These are phyloP conservation scores for Bipolaris oryzae DNA, from an alignment of 2,329 filamentous ascomycete species.

Conservation along the genomic window DNA sequence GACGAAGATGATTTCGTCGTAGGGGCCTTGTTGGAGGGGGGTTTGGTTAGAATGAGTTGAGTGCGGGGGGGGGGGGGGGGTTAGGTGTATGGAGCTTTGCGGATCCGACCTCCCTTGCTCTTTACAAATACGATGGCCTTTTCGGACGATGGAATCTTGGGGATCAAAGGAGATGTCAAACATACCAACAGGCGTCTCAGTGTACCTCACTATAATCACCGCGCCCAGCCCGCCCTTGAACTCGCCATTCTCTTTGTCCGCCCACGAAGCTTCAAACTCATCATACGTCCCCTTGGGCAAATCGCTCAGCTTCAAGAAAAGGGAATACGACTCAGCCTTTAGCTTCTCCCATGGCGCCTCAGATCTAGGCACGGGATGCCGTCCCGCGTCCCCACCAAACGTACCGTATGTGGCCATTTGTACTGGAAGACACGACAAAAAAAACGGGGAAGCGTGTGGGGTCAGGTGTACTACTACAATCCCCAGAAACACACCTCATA, in stretches of 20 bases:
- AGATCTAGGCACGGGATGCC: constrained; percentile 30
- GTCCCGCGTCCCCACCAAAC: background rate
- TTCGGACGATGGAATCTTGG: too few relatives aligned
- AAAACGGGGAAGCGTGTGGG: background rate
- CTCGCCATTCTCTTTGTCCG: constrained; percentile 18
- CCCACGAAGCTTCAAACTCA: constrained; percentile 29
- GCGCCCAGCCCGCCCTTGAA: constrained; percentile 38
- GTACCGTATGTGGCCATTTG: background rate
- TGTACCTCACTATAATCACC: constrained; percentile 40
- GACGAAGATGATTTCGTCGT: constrained; percentile 43
- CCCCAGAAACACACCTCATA: too few relatives aligned
- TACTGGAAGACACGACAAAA: background rate
- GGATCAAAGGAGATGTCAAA: constrained; percentile 4
- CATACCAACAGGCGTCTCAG: constrained; percentile 41
- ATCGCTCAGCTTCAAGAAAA: constrained; percentile 30
- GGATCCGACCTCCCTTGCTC: too few relatives aligned
- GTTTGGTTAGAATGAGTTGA: constrained; percentile 4
- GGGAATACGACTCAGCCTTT: constrained; percentile 33
- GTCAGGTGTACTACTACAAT: too few relatives aligned
- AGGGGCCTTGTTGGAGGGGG: constrained; percentile 27
- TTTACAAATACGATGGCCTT: too few relatives aligned
- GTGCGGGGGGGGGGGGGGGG: too few relatives aligned
- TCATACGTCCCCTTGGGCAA: constrained; percentile 38
- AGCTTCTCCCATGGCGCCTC: constrained; percentile 37
- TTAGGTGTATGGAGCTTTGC: too few relatives aligned